A percentile compares a stretch with the other conserved stretches of the same genome.
These are phyloP conservation scores for Ilyonectria robusta DNA, from an alignment of 2,329 filamentous ascomycete species.

Conservation along the genomic window DNA sequence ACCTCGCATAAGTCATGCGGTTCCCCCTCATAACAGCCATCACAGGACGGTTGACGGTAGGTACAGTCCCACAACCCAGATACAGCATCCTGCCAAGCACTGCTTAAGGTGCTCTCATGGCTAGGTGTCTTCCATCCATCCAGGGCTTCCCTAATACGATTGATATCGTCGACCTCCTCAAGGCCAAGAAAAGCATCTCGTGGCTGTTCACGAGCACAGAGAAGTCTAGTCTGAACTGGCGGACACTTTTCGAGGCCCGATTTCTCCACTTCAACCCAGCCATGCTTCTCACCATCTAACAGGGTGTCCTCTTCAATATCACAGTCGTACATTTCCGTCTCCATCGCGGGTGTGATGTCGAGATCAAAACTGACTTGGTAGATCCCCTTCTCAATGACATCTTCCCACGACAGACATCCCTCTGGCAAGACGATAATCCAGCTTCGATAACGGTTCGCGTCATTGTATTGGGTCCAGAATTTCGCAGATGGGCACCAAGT, in stretches of 20 bases:
- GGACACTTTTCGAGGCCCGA: constrained; percentile 7
- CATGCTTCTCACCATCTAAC: constrained; percentile 17
- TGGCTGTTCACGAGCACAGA: constrained; percentile 16
- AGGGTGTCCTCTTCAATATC: constrained; percentile 1
- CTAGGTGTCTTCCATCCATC: constrained; percentile 11
- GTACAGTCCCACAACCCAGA: constrained; percentile 14
- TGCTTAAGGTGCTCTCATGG: neutral
- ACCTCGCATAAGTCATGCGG: constrained; percentile 24
- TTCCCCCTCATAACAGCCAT: constrained; percentile 10
- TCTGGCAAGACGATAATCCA: constrained; percentile 31
- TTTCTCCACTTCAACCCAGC: constrained; percentile 20
- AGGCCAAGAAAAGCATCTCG: neutral
- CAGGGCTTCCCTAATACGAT: neutral
- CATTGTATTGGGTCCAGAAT: neutral
- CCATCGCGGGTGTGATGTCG: constrained; percentile 18
- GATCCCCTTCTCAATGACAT: constrained; percentile 26
- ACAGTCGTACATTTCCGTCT: neutral
- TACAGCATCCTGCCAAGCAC: constrained; percentile 7
- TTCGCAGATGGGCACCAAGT: constrained; percentile 26
- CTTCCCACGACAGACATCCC: constrained; percentile 29
- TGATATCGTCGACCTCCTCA: neutral
- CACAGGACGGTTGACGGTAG: constrained; percentile 16
- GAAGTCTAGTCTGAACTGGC: neutral
- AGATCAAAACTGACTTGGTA: constrained; percentile 30
- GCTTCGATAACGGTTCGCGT: constrained; percentile 20